Conservation (phyloP, 768 basidiomycete genomes). For the Trametes cubensis region DNA sequence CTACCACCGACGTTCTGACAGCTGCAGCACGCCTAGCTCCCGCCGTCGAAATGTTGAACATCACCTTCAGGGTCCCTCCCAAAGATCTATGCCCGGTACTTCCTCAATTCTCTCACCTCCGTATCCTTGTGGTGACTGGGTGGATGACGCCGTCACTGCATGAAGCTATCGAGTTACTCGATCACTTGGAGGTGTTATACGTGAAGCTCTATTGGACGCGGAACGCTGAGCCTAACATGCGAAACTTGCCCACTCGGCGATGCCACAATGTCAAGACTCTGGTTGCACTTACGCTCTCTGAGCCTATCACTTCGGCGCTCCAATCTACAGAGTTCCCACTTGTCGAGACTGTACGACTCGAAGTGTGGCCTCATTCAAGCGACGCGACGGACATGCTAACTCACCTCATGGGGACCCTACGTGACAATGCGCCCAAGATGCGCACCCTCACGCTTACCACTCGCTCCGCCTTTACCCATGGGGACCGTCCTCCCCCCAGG, state of each 20-base stretch:
- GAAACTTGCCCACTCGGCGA: not conserved
- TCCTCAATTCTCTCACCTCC: constrained; percentile 5
- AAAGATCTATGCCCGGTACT: not conserved
- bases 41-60: constrained; percentile 3
- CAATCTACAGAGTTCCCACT: not conserved
- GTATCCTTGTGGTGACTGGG: constrained; percentile 5
- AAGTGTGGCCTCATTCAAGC: constrained; percentile 15
- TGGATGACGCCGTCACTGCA: constrained; percentile 17
- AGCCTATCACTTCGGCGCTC: not conserved
- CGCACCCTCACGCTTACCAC: constrained; percentile 1
- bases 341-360: constrained; percentile 1
- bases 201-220: constrained; percentile 17
- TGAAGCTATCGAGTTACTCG: not conserved
- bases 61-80: constrained; percentile 2
- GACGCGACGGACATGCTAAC: constrained; percentile 9
- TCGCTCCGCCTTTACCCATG: constrained; percentile 4
- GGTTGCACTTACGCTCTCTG: constrained; percentile 4
- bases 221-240: not conserved
- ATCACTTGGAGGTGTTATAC: constrained; percentile 4
- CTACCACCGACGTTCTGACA: not conserved
- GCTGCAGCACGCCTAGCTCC: not conserved
- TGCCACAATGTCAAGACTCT: constrained; percentile 1
- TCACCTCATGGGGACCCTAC: not conserved
- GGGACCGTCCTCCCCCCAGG: constrained; percentile 7
- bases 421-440: not conserved